phyloP scores from a whole-genome alignment of 441 rosid genomes.

The Adansonia gregorii region DNA sequence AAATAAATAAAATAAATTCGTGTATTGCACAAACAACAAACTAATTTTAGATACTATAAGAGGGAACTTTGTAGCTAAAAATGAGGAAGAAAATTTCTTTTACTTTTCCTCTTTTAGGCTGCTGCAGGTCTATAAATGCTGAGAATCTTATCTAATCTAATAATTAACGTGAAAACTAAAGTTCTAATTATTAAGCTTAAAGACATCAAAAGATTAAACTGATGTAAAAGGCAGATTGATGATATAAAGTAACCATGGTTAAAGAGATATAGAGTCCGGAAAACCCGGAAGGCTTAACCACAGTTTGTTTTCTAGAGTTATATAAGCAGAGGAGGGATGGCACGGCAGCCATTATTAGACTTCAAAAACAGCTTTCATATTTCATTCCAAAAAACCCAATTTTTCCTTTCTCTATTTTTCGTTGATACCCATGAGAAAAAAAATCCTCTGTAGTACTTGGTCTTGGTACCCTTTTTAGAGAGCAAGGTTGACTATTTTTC shows the following conservation, averaged over 20 bases:
- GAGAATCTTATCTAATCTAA: background rate
- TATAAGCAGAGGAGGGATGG: conserved; percentile 1
- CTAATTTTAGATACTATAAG: too few relatives aligned
- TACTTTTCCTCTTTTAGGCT: background rate
- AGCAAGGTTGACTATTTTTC: background rate
- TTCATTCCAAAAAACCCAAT: background rate
- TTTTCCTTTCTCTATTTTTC: background rate
- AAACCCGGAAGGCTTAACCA: conserved; percentile 50
- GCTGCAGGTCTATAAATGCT: background rate
- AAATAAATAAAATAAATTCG: too few relatives aligned
- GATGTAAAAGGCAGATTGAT: conserved; percentile 30
- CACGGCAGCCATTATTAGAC: conserved; percentile 21
- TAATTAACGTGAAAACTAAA: background rate
- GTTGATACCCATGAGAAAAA: background rate
- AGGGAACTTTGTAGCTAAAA: background rate
- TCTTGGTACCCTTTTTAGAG: conserved; percentile 10
- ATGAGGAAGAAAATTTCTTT: background rate
- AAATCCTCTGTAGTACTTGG: conserved; percentile 5
- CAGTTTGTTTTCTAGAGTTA: conserved; percentile 45
- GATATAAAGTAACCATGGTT: conserved; percentile 79
- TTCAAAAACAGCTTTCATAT: background rate
- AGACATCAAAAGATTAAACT: background rate
- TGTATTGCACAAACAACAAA: too few relatives aligned
- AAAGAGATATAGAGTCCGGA: conserved; percentile 23
- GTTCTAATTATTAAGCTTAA: background rate